Percentiles rank a stretch among this genome's conserved stretches.
These are phyloP conservation scores for Trametes elegans DNA, from an alignment of 768 basidiomycete genomes.

Conservation along the genomic window DNA sequence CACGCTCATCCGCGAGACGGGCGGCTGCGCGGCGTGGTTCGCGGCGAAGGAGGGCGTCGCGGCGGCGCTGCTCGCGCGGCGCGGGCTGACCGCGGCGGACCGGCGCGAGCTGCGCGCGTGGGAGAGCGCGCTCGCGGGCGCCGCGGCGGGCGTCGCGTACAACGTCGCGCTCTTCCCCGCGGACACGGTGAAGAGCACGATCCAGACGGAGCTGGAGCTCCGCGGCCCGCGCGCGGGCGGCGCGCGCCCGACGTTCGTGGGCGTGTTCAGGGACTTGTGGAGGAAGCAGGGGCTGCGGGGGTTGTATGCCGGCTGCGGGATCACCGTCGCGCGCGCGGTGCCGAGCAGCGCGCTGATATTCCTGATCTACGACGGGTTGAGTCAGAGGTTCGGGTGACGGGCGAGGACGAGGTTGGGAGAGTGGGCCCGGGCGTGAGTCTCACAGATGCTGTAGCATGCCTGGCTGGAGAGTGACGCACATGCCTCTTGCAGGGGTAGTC, in stretches of 20 bases:
- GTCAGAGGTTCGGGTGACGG: constrained; percentile 44
- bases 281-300: constrained; percentile 73
- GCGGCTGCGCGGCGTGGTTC: constrained; percentile 92
- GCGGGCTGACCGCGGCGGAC: constrained; percentile 31
- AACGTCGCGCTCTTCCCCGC: constrained; percentile 93
- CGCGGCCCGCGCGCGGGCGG: constrained; percentile 43
- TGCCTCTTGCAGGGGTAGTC: too few species aligned
- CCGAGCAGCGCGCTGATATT: constrained; percentile 94
- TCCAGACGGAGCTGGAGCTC: constrained; percentile 92
- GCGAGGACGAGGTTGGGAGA: neutral
- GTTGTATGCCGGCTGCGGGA: constrained; percentile 89
- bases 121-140: constrained; percentile 87
- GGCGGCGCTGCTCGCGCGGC: constrained; percentile 53
- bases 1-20: constrained; percentile 90
- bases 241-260: constrained; percentile 46
- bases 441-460: too few species aligned
- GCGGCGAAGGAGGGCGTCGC: constrained; percentile 79
- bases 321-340: constrained; percentile 81
- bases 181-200: constrained; percentile 90
- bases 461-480: too few species aligned
- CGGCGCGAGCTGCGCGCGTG: constrained; percentile 45
- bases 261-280: constrained; percentile 71
- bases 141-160: constrained; percentile 81
- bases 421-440: too few species aligned
- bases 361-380: constrained; percentile 83